Percentiles rank a stretch among this genome's conserved stretches.
Conservation (phyloP, 495 filamentous ascomycete species). For the Daldinia concentrica region DNA sequence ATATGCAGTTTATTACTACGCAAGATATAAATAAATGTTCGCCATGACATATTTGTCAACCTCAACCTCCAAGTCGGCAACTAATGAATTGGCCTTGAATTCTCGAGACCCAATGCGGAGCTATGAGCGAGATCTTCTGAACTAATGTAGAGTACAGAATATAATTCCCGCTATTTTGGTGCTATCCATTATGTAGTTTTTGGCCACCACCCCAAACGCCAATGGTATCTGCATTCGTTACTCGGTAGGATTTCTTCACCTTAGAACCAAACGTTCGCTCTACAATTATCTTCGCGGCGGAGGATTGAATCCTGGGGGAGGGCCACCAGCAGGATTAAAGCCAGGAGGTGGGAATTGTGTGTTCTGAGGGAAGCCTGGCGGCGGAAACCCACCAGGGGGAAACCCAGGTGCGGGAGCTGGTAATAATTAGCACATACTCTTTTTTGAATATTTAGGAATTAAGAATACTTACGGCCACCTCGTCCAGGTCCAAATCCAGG, state of each 20-base stretch:
- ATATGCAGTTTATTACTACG: slow-evolving; percentile 1
- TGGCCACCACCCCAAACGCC: slow-evolving; percentile 48
- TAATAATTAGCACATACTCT: slow-evolving; percentile 24
- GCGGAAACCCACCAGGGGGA: slow-evolving; percentile 61
- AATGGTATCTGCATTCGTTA: slow-evolving; percentile 43
- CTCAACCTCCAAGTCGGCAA: not conserved
- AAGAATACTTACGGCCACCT: slow-evolving; percentile 71
- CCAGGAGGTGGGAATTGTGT: slow-evolving; percentile 76
- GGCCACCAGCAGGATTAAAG: slow-evolving; percentile 65
- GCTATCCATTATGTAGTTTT: slow-evolving; percentile 35
- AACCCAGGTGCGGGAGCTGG: slow-evolving; percentile 73
- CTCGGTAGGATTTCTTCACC: slow-evolving; percentile 29
- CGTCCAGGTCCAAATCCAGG: slow-evolving; percentile 77
- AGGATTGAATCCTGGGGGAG: slow-evolving; percentile 73
- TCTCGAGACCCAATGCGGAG: slow-evolving; percentile 20
- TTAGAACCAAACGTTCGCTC: slow-evolving; percentile 27
- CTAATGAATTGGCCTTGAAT: not conserved
- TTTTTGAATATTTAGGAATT: slow-evolving; percentile 7
- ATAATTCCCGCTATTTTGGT: slow-evolving; percentile 25
- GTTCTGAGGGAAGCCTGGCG: slow-evolving; percentile 59
- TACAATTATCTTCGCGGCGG: slow-evolving; percentile 69
- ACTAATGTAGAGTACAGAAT: slow-evolving; percentile 39
- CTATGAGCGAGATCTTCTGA: slow-evolving; percentile 25
- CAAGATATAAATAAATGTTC: not conserved
- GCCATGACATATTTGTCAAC: not conserved